Evolutionary conservation across 75 land plant species (phyloP).

Genomic region (Azolla pinnata): DNA sequence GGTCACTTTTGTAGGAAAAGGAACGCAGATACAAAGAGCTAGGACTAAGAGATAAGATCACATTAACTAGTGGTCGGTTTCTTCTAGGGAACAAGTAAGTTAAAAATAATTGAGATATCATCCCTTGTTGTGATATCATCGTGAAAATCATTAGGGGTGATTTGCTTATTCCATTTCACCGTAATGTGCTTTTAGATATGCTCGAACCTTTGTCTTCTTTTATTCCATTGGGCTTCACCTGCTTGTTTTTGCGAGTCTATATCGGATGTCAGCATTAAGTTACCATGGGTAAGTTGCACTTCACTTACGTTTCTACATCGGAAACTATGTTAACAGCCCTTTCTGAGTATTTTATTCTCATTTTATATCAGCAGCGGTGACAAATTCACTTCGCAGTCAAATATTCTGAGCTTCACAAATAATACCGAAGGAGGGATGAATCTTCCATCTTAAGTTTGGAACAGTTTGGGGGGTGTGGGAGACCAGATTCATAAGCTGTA

Average conservation of each 20-base stretch:
- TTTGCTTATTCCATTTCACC: slow-evolving; percentile 13
- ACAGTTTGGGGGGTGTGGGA: no score
- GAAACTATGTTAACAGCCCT: no score
- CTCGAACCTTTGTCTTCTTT: slow-evolving; percentile 89
- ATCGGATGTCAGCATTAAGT: slow-evolving; percentile 81
- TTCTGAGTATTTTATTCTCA: no score
- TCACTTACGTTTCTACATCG: no score
- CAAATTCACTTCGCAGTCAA: no score
- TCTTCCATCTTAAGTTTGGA: no score
- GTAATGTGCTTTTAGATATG: no score
- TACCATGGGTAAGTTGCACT: slow-evolving; percentile 44
- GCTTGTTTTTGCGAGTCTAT: slow-evolving; percentile 83
- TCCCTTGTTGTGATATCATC: neutral
- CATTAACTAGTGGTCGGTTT: slow-evolving; percentile 90
- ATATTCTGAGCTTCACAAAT: no score
- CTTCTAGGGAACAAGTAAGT: slow-evolving; percentile 93
- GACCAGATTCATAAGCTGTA: no score
- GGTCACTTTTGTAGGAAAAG: slow-evolving; percentile 48
- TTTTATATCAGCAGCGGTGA: no score
- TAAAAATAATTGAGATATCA: neutral
- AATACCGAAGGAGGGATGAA: no score
- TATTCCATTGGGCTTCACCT: slow-evolving; percentile 94
- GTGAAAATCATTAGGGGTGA: neutral
- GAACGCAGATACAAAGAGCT: slow-evolving; percentile 97
- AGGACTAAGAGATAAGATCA: slow-evolving; percentile 88